A percentile compares a stretch with the other conserved stretches of the same genome.
These are phyloP conservation scores for Xylaria grammica DNA, from an alignment of 495 filamentous ascomycete genomes.

Conservation along the genomic window DNA sequence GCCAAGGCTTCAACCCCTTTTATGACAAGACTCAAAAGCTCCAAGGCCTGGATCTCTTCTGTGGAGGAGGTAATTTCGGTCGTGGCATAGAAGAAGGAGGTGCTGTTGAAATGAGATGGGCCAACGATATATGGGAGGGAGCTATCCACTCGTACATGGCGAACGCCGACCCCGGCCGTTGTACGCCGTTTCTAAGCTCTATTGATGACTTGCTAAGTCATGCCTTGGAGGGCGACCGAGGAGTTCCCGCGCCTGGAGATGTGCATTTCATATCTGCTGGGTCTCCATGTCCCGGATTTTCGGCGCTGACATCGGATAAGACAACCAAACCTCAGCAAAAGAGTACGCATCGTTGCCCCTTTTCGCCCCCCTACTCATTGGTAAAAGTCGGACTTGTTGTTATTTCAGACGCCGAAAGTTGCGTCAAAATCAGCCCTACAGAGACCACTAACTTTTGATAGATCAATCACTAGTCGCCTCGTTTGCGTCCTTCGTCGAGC, in stretches of 20 bases:
- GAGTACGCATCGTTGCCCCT: slow-evolving; percentile 44
- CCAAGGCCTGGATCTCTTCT: slow-evolving; percentile 70
- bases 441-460: too few species aligned
- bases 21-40: slow-evolving; percentile 37
- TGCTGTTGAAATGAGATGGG: slow-evolving; percentile 64
- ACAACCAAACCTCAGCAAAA: slow-evolving; percentile 51
- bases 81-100: slow-evolving; percentile 75
- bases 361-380: too few species aligned
- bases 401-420: too few species aligned
- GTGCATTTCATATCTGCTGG: slow-evolving; percentile 74
- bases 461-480: slow-evolving; percentile 74
- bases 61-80: slow-evolving; percentile 75
- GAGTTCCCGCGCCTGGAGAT: slow-evolving; percentile 61
- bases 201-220: slow-evolving; percentile 68
- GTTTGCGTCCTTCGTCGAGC: slow-evolving; percentile 72
- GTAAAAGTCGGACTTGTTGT: too few species aligned
- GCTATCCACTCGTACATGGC: slow-evolving; percentile 74
- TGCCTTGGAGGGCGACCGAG: slow-evolving; percentile 57
- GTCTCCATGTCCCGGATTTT: slow-evolving; percentile 77
- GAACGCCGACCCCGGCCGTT: slow-evolving; percentile 46
- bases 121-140: slow-evolving; percentile 64
- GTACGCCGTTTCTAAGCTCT: slow-evolving; percentile 65
- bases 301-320: slow-evolving; percentile 59
- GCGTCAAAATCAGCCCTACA: too few species aligned
- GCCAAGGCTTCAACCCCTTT: slow-evolving; percentile 61